phyloP scores from a whole-genome alignment of 331 rosid species.

The Dryas integrifolia region DNA sequence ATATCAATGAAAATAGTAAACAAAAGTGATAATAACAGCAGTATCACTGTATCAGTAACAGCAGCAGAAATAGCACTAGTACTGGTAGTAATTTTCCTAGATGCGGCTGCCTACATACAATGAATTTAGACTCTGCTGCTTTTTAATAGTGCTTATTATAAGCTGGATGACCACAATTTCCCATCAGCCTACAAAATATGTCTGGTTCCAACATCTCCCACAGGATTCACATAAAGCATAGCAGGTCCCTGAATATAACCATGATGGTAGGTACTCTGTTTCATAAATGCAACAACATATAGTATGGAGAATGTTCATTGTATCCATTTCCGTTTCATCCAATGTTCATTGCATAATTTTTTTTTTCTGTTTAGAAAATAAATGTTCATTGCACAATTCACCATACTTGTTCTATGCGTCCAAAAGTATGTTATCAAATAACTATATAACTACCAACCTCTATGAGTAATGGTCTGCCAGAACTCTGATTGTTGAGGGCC shows the following conservation, averaged over 20 bases:
- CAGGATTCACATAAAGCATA: neutral
- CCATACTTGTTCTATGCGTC: neutral
- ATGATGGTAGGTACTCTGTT: neutral
- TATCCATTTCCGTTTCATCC: neutral
- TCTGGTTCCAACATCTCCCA: neutral
- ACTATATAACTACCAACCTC: neutral
- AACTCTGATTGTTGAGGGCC: neutral
- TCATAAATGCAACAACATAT: neutral
- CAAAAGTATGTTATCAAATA: neutral
- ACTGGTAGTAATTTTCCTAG: conserved; percentile 5
- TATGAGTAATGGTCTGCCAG: neutral
- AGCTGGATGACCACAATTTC: conserved; percentile 13
- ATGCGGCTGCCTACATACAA: conserved; percentile 13
- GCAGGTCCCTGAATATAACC: neutral
- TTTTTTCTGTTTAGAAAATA: too few relatives aligned
- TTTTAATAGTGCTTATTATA: neutral
- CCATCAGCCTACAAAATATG: conserved; percentile 14
- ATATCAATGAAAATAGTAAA: conserved; percentile 26
- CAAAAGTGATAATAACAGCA: conserved; percentile 7
- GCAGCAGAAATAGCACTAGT: neutral
- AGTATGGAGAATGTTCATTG: neutral
- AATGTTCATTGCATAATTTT: neutral
- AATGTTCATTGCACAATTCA: neutral
- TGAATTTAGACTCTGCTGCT: conserved; percentile 3
- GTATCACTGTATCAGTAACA: conserved; percentile 19